Percentiles rank a stretch among this genome's conserved stretches.
phyloP scores from a whole-genome alignment of 768 basidiomycete genomes.

The Mycena latifolia region DNA sequence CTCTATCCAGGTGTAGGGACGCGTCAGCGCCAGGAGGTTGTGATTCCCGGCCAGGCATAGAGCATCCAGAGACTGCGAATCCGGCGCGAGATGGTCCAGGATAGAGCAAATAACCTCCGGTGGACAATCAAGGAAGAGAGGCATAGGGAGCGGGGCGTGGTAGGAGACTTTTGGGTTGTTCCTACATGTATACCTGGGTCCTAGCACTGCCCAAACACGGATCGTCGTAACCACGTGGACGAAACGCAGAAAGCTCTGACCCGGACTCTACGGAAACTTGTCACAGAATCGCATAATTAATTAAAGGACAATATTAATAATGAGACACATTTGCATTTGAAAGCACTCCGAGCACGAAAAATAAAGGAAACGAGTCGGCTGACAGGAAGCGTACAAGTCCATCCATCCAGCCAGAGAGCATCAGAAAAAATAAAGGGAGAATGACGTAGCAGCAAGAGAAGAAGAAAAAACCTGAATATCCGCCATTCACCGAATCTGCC shows the following conservation, averaged over 20 bases:
- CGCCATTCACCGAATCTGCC: slow-evolving; percentile 17
- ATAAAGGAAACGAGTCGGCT: not conserved
- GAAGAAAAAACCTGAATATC: not conserved
- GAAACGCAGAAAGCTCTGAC: no score
- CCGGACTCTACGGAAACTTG: no score
- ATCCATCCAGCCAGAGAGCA: slow-evolving; percentile 19
- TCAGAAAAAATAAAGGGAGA: not conserved
- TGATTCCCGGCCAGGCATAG: slow-evolving; percentile 6
- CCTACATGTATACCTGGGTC: no score
- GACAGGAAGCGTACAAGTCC: not conserved
- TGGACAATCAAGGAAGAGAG: not conserved
- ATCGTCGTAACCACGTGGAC: no score
- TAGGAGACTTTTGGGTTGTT: no score
- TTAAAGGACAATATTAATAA: no score
- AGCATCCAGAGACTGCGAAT: not conserved
- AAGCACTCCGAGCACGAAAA: not conserved
- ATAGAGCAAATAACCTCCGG: not conserved
- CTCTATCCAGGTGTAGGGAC: slow-evolving; percentile 7
- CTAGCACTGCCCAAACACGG: no score
- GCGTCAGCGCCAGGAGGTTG: not conserved
- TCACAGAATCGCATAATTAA: no score
- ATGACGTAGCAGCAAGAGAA: not conserved
- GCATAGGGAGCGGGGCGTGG: no score
- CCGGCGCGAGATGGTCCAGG: not conserved
- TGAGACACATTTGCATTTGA: no score